These are phyloP conservation scores for Mortierella claussenii DNA, from an alignment of 192 early-diverging fungal genomes.

Conservation along the genomic window DNA sequence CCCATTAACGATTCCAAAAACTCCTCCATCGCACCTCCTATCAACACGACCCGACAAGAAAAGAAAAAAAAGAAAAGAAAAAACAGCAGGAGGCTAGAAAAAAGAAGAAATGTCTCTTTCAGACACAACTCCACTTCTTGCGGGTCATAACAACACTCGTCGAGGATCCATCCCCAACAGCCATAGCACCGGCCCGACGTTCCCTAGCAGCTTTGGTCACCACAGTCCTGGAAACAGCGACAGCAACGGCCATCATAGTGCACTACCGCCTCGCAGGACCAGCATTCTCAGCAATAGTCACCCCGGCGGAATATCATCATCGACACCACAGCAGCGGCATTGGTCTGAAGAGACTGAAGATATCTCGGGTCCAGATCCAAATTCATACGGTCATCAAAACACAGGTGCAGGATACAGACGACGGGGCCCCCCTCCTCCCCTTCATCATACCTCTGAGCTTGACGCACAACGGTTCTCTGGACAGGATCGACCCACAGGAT, in stretches of 20 bases:
- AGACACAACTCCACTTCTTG: conserved; percentile 51
- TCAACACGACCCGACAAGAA: too few relatives aligned
- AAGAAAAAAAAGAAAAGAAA: too few relatives aligned
- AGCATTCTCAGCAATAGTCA: background rate
- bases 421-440: conserved; percentile 27
- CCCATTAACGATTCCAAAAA: too few relatives aligned
- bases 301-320: background rate
- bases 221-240: background rate
- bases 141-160: conserved; percentile 9
- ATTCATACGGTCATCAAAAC: conserved; percentile 40
- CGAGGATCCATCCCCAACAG: conserved; percentile 30
- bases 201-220: background rate
- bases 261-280: background rate
- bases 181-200: background rate
- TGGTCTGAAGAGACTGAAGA: conserved; percentile 53
- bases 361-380: conserved; percentile 39
- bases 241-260: conserved; percentile 3
- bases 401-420: conserved; percentile 45
- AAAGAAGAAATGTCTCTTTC: conserved; percentile 18
- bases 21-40: too few relatives aligned
- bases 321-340: conserved; percentile 10
- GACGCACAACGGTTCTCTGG: conserved; percentile 49
- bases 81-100: background rate
- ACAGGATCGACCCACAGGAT: conserved; percentile 37
- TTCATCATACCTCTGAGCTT: conserved; percentile 10